phyloP scores from a whole-genome alignment of 1,139 yeast species.

The Saccharomyces hybrid region DNA sequence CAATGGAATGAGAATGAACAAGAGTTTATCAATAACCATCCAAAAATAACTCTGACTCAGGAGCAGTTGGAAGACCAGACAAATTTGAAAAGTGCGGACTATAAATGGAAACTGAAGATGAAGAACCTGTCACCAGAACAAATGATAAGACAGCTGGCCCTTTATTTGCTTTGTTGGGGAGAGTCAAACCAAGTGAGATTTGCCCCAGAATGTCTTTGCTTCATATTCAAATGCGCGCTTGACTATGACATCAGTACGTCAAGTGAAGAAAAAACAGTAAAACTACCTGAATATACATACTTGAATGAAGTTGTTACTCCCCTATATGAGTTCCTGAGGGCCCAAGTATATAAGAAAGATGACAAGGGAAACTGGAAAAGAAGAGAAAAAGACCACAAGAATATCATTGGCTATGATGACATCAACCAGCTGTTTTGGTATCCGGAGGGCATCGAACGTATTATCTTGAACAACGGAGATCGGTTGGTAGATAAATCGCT shows the following conservation, averaged over 20 bases:
- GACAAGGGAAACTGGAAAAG: slow-evolving; percentile 37
- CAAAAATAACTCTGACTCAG: slow-evolving; percentile 27
- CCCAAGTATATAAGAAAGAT: slow-evolving; percentile 42
- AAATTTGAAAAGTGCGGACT: slow-evolving; percentile 45
- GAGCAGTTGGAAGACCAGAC: slow-evolving; percentile 56
- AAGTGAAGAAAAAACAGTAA: not conserved
- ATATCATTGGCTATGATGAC: slow-evolving; percentile 78
- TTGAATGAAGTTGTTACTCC: slow-evolving; percentile 71
- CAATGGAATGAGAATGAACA: slow-evolving; percentile 29
- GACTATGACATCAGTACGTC: slow-evolving; percentile 42
- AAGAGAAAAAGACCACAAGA: slow-evolving; percentile 58
- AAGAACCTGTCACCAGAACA: slow-evolving; percentile 44
- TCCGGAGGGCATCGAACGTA: slow-evolving; percentile 48
- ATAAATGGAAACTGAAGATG: slow-evolving; percentile 61
- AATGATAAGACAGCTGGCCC: slow-evolving; percentile 55
- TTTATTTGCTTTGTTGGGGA: slow-evolving; percentile 78
- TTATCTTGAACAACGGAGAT: slow-evolving; percentile 39
- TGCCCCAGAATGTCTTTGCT: slow-evolving; percentile 81
- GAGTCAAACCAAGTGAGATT: slow-evolving; percentile 78
- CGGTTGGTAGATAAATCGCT: slow-evolving; percentile 41
- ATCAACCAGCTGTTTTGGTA: slow-evolving; percentile 82
- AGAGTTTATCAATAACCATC: slow-evolving; percentile 28
- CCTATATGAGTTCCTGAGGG: slow-evolving; percentile 52
- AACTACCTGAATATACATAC: slow-evolving; percentile 36
- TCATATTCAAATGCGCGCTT: slow-evolving; percentile 67